Base-by-base conservation (phyloP, 495 filamentous ascomycete species). In the Podospora anserina region DNA sequence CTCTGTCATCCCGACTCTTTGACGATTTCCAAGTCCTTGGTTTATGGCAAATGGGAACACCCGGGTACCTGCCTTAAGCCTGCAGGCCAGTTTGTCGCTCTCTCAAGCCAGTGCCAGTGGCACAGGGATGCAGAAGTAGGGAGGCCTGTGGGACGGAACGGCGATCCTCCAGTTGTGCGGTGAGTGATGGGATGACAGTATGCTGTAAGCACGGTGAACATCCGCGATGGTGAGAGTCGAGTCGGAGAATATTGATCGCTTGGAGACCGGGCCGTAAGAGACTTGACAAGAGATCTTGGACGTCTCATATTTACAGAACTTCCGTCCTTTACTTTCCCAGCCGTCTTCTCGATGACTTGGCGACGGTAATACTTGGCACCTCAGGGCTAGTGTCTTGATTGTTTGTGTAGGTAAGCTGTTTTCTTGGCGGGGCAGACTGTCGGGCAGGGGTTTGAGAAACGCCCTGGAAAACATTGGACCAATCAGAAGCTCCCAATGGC, bases 381-480 rank as follows among this genome's bases (percentile, higher is more conserved):
- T 11, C 28, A n/a, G 61, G 39, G 39, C 39, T 49, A 9, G 7
- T 13, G 9, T 49, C 28, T 63, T 34, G 59, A 4, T 26, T 61
- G 59, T 54, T 66, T 66, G 39, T 57, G 27, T 49, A 28, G 26
- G 26, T 61, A 23, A 23, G 20, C 20, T 61, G 59, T 5, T 1
- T 18, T 34, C 19, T n/a, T 61, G 59, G 59, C 16, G 32, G 61
- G 15, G 61, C 5, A n/a, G 62, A 26, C 9, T 49, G 23, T 15
- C 58, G 32, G 39, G 11, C 54, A 61, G 66, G 66, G 70, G 32
- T 28, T 34, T 16, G 60, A 54, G 59, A 66, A 68, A 63, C 49
- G 58, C 65, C 69, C 62, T 60, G 32, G 18, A 57, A 69, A 70
- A 67, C 65, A 68, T 1, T 28, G 16, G 53, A 59, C 70, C 68